Base-by-base conservation (phyloP, 2,329 filamentous ascomycete species). In the Diaporthe ilicicola region DNA sequence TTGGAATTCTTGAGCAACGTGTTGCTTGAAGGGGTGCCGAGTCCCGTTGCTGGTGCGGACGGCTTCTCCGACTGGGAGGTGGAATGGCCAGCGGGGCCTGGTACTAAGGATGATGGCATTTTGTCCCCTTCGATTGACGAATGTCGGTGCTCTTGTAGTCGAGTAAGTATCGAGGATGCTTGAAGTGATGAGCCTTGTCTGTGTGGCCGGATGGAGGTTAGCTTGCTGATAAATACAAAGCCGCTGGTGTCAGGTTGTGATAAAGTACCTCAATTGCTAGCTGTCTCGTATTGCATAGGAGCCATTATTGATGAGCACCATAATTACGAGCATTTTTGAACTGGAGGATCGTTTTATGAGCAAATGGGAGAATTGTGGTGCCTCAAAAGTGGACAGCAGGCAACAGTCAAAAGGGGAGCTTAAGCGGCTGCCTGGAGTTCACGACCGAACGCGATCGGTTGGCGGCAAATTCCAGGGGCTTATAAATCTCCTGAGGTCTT, bases 321-420 rank as follows among this genome's bases (percentile, higher is more conserved):
- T 17, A 2, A 12, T 10, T 27, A 44, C 24, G 6, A 7, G 19
- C 17, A 17, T 10, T 2, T 2, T 24, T 12, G 4, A 27, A 22
- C 42, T 50, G 1, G 1, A 6, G 13, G 42, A 5, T 7, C 6
- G 29, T 10, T 34, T 24, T 13, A n/a, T 48, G 42, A 10, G 37
- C 6, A 13, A 24, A 19, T 17, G n/a, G 15, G 7, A 37, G 27
- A 50, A 12, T 10, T 34, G 10, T 15, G 27, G 10, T 61, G 19
- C 10, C n/a, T 15, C 32, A 46, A 19, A 46, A 32, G 24, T 22
- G n/a, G 27, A 34, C 19, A 12, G 44, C 44, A 64, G 59, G 59
- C 59, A 64, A 64, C 59, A 37, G 44, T 44, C 42, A 50, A 37
- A 64, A 64, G 12, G 59, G 29, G 59, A 12, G 10, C n/a, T 37